Conservation (phyloP, 2,329 filamentous ascomycete species). For the Phoma sp. region DNA sequence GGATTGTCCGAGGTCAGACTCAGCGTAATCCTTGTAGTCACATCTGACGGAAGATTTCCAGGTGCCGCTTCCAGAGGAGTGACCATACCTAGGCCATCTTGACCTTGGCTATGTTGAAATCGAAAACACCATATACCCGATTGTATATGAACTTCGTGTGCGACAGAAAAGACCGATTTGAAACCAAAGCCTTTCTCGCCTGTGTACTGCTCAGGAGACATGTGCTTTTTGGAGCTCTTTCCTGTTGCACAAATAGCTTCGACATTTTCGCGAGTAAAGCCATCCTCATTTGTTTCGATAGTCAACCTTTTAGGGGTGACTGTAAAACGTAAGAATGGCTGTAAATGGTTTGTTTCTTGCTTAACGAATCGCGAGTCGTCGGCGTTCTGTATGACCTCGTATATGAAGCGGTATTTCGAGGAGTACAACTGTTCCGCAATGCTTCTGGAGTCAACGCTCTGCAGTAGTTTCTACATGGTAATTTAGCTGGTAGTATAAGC, state of each 20-base stretch:
- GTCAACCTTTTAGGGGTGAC: constrained; percentile 42
- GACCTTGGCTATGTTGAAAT: constrained; percentile 44
- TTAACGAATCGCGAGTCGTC: too few species aligned
- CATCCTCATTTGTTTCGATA: constrained; percentile 55
- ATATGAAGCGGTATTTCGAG: too few species aligned
- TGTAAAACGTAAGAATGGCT: too few species aligned
- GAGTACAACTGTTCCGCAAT: too few species aligned
- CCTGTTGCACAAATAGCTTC: constrained; percentile 48
- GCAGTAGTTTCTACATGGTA: too few species aligned
- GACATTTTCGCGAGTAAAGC: constrained; percentile 46
- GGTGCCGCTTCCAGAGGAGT: constrained; percentile 43
- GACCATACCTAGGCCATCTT: constrained; percentile 60
- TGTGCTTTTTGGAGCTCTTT: constrained; percentile 44
- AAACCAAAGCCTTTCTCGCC: constrained; percentile 50
- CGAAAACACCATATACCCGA: constrained; percentile 48
- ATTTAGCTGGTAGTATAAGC: background rate
- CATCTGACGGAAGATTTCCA: background rate
- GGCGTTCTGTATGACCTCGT: too few species aligned
- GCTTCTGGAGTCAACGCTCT: too few species aligned
- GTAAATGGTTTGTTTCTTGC: too few species aligned
- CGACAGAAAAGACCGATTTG: constrained; percentile 45
- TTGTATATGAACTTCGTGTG: constrained; percentile 48
- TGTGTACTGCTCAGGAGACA: constrained; percentile 29
- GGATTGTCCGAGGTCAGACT: background rate
- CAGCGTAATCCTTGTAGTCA: background rate